Evolutionary conservation across 257 asterid species (phyloP), one percentile per base, ranked within the genome.

Genomic region (Eucommia ulmoides): DNA sequence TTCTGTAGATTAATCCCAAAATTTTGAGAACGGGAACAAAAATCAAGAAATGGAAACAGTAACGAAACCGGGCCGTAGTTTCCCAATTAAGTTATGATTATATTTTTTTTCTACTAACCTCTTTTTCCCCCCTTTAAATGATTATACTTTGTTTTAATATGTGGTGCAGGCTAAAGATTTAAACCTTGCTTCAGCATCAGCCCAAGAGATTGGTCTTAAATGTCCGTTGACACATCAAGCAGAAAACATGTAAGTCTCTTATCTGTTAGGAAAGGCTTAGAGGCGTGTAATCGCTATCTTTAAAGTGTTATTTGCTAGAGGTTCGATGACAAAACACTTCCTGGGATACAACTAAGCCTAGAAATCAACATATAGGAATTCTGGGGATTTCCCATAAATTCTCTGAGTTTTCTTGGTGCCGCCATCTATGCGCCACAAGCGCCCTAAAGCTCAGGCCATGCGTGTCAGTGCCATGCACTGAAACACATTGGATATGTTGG

Each of bases 81-180:
- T 29, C 38, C 12, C 7, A 29, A 29, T 5, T 29, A 5, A 29
- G 12, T 29, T 29, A 29, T 29, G 7, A 5, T 29, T 12, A 5
- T 29, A 29, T 29, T 12, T 29, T 7, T 7, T 12, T 29, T 29
- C n/a, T n/a, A n/a, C n/a, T n/a, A n/a, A n/a, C n/a, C n/a, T n/a
- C n/a, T n/a, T n/a, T n/a, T n/a, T n/a, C n/a, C n/a, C n/a, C n/a
- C n/a, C n/a, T n/a, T n/a, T n/a, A n/a, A n/a, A n/a, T n/a, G n/a
- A n/a, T n/a, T n/a, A n/a, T n/a, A n/a, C n/a, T n/a, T n/a, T n/a
- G n/a, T n/a, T n/a, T n/a, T n/a, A n/a, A n/a, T n/a, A n/a, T n/a
- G n/a, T 29, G 38, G 12, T 5, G n/a, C 70, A 89, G 98, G 94
- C 84, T 60, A 89, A 89, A 77, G 98, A 89, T 73, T 71, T 89